These are phyloP conservation scores for Porodaedalea pini DNA, from an alignment of 1,284 basidiomycete genomes.

Conservation along the genomic window DNA sequence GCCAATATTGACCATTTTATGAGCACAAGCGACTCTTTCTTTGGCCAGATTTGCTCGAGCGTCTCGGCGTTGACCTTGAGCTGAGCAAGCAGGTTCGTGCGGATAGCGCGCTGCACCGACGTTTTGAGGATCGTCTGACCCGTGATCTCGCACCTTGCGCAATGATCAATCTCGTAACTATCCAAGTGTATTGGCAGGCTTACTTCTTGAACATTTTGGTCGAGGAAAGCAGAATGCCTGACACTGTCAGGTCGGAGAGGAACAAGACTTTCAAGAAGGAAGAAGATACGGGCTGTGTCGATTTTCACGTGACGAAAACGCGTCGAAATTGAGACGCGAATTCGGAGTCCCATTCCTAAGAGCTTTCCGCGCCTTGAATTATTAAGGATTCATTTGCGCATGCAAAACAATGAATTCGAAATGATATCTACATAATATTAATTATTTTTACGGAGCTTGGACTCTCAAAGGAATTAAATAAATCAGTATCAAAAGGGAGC, in stretches of 20 bases:
- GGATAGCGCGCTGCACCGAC: constrained; percentile 89
- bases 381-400: no score
- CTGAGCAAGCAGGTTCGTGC: constrained; percentile 77
- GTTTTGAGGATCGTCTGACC: constrained; percentile 94
- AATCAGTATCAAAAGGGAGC: no score
- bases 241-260: no score
- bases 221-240: no score
- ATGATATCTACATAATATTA: no score
- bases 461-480: no score
- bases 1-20: constrained; percentile 83
- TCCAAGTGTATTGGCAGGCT: background rate
- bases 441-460: no score
- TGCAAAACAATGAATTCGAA: no score
- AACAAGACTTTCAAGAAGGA: background rate
- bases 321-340: background rate
- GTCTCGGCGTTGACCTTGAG: constrained; percentile 80
- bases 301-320: background rate
- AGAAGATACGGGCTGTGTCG: background rate
- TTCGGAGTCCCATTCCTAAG: no score
- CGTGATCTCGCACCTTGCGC: constrained; percentile 85
- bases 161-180: background rate
- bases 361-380: no score
- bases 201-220: constrained; percentile 26
- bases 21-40: constrained; percentile 91
- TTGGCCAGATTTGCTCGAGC: constrained; percentile 94